Percentiles rank a stretch among this genome's conserved stretches.
phyloP scores from a whole-genome alignment of 164 flowering plant species.

The Vitis labrusca region DNA sequence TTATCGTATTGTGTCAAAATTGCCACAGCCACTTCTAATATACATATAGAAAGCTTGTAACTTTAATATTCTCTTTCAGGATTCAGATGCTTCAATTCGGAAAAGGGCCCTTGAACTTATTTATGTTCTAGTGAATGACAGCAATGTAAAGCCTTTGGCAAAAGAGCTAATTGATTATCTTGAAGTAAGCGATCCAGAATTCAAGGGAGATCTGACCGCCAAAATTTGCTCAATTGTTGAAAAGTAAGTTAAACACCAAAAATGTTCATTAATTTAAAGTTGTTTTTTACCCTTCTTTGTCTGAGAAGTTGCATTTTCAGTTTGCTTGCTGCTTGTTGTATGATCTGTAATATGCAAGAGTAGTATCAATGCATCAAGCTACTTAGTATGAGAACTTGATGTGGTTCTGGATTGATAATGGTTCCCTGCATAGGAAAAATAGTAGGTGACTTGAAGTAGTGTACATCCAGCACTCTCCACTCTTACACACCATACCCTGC shows the following conservation, averaged over 20 bases:
- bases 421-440: not conserved
- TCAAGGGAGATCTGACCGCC: slow-evolving; percentile 92
- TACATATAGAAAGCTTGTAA: slow-evolving; percentile 9
- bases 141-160: slow-evolving; percentile 78
- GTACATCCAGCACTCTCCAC: not conserved
- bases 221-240: slow-evolving; percentile 97
- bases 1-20: not conserved
- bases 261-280: not conserved
- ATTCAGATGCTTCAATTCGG: slow-evolving; percentile 96
- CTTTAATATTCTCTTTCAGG: slow-evolving; percentile 47
- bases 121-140: slow-evolving; percentile 89
- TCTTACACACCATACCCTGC: too few species aligned
- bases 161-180: slow-evolving; percentile 93
- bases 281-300: not conserved
- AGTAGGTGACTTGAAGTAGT: not conserved
- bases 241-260: slow-evolving; percentile 55
- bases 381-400: too few species aligned
- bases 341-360: not conserved
- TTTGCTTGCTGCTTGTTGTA: not conserved
- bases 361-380: not conserved
- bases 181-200: slow-evolving; percentile 92
- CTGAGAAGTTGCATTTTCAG: not conserved
- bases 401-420: too few species aligned
- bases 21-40: not conserved
- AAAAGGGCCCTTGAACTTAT: slow-evolving; percentile 96